A percentile compares a stretch with the other conserved stretches of the same genome.
phyloP scores from a whole-genome alignment of 441 rosid species.

The Dalechampia spathulata region DNA sequence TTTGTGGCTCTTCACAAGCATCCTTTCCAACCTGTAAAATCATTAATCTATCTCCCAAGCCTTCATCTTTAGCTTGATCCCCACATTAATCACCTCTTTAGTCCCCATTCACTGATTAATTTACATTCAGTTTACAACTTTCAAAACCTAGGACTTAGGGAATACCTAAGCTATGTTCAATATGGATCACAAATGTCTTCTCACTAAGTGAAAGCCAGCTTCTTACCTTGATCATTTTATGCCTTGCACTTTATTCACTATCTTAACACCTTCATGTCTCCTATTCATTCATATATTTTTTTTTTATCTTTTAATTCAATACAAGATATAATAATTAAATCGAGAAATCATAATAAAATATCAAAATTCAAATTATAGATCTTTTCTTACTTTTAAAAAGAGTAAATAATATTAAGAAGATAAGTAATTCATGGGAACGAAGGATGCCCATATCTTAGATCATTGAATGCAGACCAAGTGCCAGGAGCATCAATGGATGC shows the following conservation, averaged over 20 bases:
- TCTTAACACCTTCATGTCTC: conserved; percentile 5
- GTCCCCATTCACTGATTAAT: conserved; percentile 23
- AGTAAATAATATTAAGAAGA: no score
- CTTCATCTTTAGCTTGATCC: neutral
- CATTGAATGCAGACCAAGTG: conserved; percentile 27
- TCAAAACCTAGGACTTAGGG: conserved; percentile 6
- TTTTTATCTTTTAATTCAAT: no score
- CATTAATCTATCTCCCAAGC: neutral
- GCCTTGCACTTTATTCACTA: conserved; percentile 23
- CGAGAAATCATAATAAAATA: no score
- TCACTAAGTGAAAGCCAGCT: conserved; percentile 14
- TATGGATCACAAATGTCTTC: conserved; percentile 25
- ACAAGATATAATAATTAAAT: no score
- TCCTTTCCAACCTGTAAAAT: conserved; percentile 6
- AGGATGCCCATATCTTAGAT: no score
- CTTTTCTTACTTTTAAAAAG: no score
- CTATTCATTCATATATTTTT: no score
- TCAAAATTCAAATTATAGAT: no score
- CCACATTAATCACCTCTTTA: conserved; percentile 14
- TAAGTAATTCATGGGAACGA: no score
- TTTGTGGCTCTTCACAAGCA: neutral
- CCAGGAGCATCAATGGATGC: conserved; percentile 31
- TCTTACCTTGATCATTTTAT: conserved; percentile 4
- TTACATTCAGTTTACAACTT: conserved; percentile 3
- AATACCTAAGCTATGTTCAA: conserved; percentile 15